These are phyloP conservation scores for Calonectria fujianensis DNA, from an alignment of 2,329 filamentous ascomycete species.

Conservation along the genomic window DNA sequence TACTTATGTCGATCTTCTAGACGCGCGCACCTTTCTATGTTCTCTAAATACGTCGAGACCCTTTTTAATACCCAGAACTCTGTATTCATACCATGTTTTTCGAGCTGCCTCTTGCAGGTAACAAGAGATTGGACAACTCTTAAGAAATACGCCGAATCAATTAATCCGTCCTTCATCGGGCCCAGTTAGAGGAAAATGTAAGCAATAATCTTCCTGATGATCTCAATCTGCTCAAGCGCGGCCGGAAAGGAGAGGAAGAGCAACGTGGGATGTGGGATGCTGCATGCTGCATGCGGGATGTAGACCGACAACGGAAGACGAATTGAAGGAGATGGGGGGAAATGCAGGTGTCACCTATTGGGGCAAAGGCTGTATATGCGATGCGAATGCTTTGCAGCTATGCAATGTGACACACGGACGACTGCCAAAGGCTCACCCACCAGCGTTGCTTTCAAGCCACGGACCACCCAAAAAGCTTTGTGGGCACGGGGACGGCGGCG, in stretches of 20 bases:
- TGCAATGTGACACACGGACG: constrained; percentile 24
- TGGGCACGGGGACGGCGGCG: constrained; percentile 25
- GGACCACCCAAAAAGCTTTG: constrained; percentile 30
- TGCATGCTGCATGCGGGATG: background rate
- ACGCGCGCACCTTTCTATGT: constrained; percentile 5
- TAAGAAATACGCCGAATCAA: constrained; percentile 22
- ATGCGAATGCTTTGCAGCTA: background rate
- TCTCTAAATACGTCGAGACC: background rate
- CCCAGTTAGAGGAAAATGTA: constrained; percentile 29
- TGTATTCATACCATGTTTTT: background rate
- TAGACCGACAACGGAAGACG: constrained; percentile 5
- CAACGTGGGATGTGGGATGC: background rate
- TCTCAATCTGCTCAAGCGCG: constrained; percentile 79
- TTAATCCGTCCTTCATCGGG: constrained; percentile 1
- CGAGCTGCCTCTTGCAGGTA: background rate
- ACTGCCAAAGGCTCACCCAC: background rate
- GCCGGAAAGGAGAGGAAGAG: constrained; percentile 47
- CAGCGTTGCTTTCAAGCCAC: constrained; percentile 10
- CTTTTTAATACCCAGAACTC: background rate
- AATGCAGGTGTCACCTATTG: constrained; percentile 13
- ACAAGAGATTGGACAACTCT: constrained; percentile 21
- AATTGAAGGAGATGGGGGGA: constrained; percentile 19
- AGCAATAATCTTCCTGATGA: constrained; percentile 63
- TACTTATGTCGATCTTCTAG: background rate
- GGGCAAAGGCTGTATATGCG: constrained; percentile 1